These are phyloP conservation scores for Rhododendron henanense DNA, from an alignment of 148 eudicot species.

Conservation along the genomic window DNA sequence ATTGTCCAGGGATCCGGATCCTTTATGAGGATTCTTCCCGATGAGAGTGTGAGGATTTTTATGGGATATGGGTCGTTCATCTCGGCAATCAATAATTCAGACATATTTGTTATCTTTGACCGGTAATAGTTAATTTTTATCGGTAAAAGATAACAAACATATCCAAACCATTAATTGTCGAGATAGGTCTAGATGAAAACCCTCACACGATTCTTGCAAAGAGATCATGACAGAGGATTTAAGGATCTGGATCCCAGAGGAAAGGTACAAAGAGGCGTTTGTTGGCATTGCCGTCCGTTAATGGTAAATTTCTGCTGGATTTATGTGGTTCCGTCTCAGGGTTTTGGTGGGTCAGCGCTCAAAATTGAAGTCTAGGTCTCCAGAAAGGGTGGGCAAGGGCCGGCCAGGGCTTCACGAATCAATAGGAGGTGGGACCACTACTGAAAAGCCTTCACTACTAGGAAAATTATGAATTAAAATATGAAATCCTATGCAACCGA, in stretches of 20 bases:
- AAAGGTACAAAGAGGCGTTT: not conserved
- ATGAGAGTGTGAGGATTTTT: too few relatives aligned
- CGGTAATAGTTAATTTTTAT: too few relatives aligned
- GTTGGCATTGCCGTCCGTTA: not conserved
- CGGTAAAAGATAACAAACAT: too few relatives aligned
- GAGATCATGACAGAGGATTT: too few relatives aligned
- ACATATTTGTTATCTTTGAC: too few relatives aligned
- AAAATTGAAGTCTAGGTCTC: not conserved
- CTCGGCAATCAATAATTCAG: too few relatives aligned
- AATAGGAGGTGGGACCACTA: not conserved
- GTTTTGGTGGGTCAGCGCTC: not conserved
- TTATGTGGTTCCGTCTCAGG: not conserved
- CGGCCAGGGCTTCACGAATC: not conserved
- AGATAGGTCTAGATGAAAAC: too few relatives aligned
- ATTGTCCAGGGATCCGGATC: too few relatives aligned
- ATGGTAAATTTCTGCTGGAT: not conserved
- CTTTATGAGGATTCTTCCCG: too few relatives aligned
- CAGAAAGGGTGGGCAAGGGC: not conserved
- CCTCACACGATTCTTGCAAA: too few relatives aligned
- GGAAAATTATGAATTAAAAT: not conserved
- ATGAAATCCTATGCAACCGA: not conserved
- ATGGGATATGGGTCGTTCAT: too few relatives aligned
- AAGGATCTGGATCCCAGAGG: not conserved
- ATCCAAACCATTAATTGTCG: too few relatives aligned
- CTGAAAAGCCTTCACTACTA: not conserved